Evolutionary conservation across 495 filamentous ascomycete genomes (phyloP), one percentile per base, ranked within the genome.

Genomic region (Penicillium tannophilum): DNA sequence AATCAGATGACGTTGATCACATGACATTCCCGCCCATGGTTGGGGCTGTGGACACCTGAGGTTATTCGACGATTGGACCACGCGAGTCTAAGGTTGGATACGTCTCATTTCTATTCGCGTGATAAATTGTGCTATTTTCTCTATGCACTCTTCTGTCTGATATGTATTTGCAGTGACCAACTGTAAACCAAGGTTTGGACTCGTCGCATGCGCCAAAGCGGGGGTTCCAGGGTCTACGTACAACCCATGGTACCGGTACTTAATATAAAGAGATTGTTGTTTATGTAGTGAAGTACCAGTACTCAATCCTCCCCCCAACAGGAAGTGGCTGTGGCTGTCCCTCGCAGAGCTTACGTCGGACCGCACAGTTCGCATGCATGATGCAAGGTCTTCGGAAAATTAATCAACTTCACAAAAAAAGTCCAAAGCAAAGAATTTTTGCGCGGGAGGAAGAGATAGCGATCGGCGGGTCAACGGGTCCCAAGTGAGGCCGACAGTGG

Each of bases 1-100:
- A 50, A 66, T 63, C 63, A 61, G 60, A 66, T 66, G 63, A 66
- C 63, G 63, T 58, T 52, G 60, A 56, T 66, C 60, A 66, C 52
- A 48, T 66, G 60, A 66, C 57, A 16, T 11, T 11, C 19, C 23
- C 8, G 4, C 19, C 23, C 43, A 24, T 23, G 17, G 17, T 24
- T 23, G 16, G 20, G 7, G 20, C 2, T 46, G 43, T 46, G 17
- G 43, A 46, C 43, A 46, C 43, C 43, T 46, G 19, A 46, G 43
- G 19, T 24, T 24, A 6, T 24, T 46, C 17, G 6, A 3, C 28
- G 28, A 28, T 28, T 28, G 28, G 28, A 28, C 28, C 28, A 28
- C 28, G 20, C 20, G 20, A 28, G 28, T 28, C 28, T 28, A 28
- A 4, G 6, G 14, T 41, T 41, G 39, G 39, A 41, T 41, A 41